phyloP scores from a whole-genome alignment of 2,329 filamentous ascomycete species.

The Hypoxylon sp. region DNA sequence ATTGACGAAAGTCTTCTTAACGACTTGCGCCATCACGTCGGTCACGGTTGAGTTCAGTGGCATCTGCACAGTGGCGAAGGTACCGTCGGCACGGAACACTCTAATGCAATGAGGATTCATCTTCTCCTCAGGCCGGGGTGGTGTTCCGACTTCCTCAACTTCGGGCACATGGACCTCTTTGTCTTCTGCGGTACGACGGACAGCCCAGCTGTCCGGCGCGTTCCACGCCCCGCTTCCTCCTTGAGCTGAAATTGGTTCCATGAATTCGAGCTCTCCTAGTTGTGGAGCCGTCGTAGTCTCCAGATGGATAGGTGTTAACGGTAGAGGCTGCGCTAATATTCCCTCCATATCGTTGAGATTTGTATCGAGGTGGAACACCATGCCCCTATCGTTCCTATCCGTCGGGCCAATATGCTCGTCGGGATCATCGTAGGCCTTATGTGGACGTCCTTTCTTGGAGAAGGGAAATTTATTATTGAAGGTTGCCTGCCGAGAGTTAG shows the following conservation, averaged over 20 bases:
- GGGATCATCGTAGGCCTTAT: slow-evolving; percentile 64
- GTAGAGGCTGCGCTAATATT: slow-evolving; percentile 80
- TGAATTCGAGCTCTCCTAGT: slow-evolving; percentile 46
- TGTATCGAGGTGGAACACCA: slow-evolving; percentile 84
- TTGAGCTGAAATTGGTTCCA: slow-evolving; percentile 53
- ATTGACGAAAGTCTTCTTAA: slow-evolving; percentile 93
- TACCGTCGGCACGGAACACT: slow-evolving; percentile 93
- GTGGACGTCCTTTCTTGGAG: slow-evolving; percentile 67
- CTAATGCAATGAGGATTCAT: slow-evolving; percentile 88
- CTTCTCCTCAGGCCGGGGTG: slow-evolving; percentile 81
- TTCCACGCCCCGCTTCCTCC: slow-evolving; percentile 79
- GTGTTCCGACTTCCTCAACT: slow-evolving; percentile 76
- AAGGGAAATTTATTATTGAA: slow-evolving; percentile 76
- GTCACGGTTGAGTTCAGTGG: slow-evolving; percentile 85
- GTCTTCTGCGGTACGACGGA: slow-evolving; percentile 80
- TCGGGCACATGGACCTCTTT: slow-evolving; percentile 70
- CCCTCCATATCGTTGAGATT: slow-evolving; percentile 93
- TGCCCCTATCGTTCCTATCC: slow-evolving; percentile 71
- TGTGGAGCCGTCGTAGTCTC: slow-evolving; percentile 65
- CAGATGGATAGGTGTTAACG: slow-evolving; percentile 74
- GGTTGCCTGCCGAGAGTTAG: slow-evolving; percentile 62
- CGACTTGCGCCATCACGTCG: slow-evolving; percentile 90
- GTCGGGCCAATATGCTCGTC: slow-evolving; percentile 74
- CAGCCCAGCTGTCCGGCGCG: slow-evolving; percentile 96
- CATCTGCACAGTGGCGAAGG: slow-evolving; percentile 92